A percentile compares a stretch with the other conserved stretches of the same genome.
Conservation (phyloP, 768 basidiomycete species). For the Trametes gibbosa region DNA sequence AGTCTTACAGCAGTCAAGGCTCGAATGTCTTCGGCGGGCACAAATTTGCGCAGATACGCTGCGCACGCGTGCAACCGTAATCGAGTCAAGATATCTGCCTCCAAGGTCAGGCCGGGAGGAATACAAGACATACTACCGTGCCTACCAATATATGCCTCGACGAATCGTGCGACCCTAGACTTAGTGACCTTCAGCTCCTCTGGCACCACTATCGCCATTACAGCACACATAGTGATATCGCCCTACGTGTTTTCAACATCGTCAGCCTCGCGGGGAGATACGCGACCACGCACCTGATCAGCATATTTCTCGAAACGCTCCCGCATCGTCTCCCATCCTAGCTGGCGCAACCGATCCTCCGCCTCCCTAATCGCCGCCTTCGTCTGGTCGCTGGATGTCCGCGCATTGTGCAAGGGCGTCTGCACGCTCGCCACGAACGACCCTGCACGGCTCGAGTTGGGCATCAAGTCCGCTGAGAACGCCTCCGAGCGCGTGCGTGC, state of each 20-base stretch:
- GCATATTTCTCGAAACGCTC: slow-evolving; percentile 59
- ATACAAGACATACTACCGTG: not conserved
- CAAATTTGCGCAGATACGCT: slow-evolving; percentile 73
- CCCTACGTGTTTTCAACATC: slow-evolving; percentile 43
- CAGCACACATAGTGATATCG: slow-evolving; percentile 77
- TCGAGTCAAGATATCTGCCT: slow-evolving; percentile 59
- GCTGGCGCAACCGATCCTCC: slow-evolving; percentile 49
- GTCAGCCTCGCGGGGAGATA: not conserved
- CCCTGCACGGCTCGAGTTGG: not conserved
- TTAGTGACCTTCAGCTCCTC: slow-evolving; percentile 52
- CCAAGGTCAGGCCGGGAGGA: not conserved
- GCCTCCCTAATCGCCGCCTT: slow-evolving; percentile 38
- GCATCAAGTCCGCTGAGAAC: slow-evolving; percentile 21
- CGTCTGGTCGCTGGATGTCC: slow-evolving; percentile 12
- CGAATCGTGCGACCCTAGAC: slow-evolving; percentile 46
- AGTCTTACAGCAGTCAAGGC: slow-evolving; percentile 50
- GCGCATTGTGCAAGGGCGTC: slow-evolving; percentile 15
- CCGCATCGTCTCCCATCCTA: slow-evolving; percentile 55
- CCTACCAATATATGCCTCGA: slow-evolving; percentile 75
- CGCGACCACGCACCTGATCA: slow-evolving; percentile 46
- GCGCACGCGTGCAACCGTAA: slow-evolving; percentile 62
- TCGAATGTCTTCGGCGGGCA: slow-evolving; percentile 48
- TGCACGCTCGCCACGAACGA: not conserved
- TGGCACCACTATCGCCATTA: slow-evolving; percentile 61
- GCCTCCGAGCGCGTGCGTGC: slow-evolving; percentile 22